Base-by-base conservation (phyloP, 768 basidiomycete genomes). In the Lactarius pseudohatsudake region DNA sequence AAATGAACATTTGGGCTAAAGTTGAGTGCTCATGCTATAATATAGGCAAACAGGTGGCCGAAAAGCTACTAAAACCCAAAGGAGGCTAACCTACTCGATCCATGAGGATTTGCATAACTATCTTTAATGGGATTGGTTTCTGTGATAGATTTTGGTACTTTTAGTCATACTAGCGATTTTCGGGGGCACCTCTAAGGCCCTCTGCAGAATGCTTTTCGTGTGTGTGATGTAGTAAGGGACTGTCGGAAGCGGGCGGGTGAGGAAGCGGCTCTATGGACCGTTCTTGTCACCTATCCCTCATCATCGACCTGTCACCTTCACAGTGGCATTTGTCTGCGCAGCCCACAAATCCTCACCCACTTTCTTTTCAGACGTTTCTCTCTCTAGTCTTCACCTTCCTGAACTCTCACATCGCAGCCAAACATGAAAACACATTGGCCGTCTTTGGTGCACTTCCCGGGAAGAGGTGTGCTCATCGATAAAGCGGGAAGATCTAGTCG, bases 341-440 rank as follows among this genome's bases (percentile, higher is more conserved):
- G 54, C 72, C 82, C 3, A 72, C 78, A 43, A 84, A 83, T 59
- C 64, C 77, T 3, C 78, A 82, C 71, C 81, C 86, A 0, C 77
- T 98, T 15, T 75, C 88, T 2, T 82, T 98, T 54, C 78, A 84
- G 22, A 71, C 82, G 1, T 97, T 98, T 74, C 81, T 98, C 56
- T 86, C 92, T 3, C 91, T 94, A 72, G 80, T 97, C 32, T 84
- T 98, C 64, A 89, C 91, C 36, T 96, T 98, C 73, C 80, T 96
- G 73, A 98, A 99, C 74, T 86, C 94, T 3, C 95, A 98, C 77
- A 84, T 98, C 67, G 95, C 95, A 1, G 84, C 86, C 69, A 86
- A 89, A 70, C 90, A 95, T 78, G 95, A 96, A 75, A 99, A 99
- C 74, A 85, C 91, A 4, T 82, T 99, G 45, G 92, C 94, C 7